A percentile compares a stretch with the other conserved stretches of the same genome.
Conservation (phyloP, 768 basidiomycete species). For the Aureoboletus auriporus region DNA sequence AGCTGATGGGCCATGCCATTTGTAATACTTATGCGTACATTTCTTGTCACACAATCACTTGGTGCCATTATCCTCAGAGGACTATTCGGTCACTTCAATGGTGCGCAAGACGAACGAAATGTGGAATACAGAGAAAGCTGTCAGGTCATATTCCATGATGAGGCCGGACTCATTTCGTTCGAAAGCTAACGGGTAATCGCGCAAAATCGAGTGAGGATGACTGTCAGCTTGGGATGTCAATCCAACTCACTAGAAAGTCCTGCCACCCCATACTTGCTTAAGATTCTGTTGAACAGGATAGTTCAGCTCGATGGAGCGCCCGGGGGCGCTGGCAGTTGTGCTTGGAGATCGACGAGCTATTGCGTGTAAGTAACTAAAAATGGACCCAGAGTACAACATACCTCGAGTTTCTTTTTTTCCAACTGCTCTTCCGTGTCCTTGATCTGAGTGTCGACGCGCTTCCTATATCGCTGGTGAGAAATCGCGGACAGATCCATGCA, state of each 20-base stretch:
- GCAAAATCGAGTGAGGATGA: too few relatives aligned
- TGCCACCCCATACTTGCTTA: neutral
- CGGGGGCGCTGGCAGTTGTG: constrained; percentile 44
- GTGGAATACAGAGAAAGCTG: neutral
- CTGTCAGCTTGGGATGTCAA: neutral
- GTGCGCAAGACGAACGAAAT: too few relatives aligned
- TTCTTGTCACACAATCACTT: too few relatives aligned
- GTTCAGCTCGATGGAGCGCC: constrained; percentile 7
- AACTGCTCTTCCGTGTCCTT: constrained; percentile 73
- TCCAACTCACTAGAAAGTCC: neutral
- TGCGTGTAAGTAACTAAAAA: constrained; percentile 12
- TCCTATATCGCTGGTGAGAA: constrained; percentile 37
- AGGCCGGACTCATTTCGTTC: neutral
- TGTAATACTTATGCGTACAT: too few relatives aligned
- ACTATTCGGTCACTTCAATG: too few relatives aligned
- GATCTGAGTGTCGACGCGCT: constrained; percentile 77
- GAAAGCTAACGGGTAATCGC: neutral
- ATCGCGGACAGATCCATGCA: neutral
- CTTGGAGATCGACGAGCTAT: constrained; percentile 67
- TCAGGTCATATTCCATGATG: neutral
- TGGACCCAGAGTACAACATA: constrained; percentile 22
- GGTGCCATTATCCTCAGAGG: neutral
- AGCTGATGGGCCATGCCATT: constrained; percentile 39
- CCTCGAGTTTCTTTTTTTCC: constrained; percentile 83
- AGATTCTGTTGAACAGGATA: neutral